Conservation (phyloP, 495 filamentous ascomycete species). For the Aspergillus affinis region DNA sequence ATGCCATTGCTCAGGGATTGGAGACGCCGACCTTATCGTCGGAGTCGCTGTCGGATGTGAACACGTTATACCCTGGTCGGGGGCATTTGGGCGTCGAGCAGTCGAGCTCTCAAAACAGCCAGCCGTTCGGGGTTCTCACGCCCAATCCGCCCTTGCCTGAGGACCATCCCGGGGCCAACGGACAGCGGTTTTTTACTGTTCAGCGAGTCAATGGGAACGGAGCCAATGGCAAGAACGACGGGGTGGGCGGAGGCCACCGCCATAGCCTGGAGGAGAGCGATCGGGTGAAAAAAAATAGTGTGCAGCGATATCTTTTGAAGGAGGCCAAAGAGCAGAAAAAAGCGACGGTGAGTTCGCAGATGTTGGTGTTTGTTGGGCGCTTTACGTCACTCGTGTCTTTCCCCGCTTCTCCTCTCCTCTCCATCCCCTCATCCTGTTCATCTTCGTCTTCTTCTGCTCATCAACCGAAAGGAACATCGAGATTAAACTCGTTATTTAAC, state of each 20-base stretch:
- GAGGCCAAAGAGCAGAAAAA: conserved; percentile 69
- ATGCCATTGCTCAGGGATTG: conserved; percentile 8
- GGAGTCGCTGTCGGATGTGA: conserved; percentile 28
- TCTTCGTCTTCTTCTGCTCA: neutral
- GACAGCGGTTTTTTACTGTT: conserved; percentile 66
- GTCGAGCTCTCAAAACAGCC: conserved; percentile 16
- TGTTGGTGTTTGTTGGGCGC: conserved; percentile 11
- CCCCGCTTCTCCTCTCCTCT: neutral
- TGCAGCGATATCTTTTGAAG: conserved; percentile 65
- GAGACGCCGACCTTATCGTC: conserved; percentile 21
- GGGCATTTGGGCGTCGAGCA: neutral
- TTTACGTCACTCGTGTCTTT: neutral
- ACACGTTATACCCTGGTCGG: conserved; percentile 19
- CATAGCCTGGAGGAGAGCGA: conserved; percentile 80
- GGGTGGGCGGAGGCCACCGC: conserved; percentile 65
- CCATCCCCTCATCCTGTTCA: neutral
- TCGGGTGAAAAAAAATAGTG: conserved; percentile 81
- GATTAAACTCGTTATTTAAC: neutral
- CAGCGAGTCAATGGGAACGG: conserved; percentile 78
- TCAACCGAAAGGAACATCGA: neutral
- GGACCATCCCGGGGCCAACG: conserved; percentile 45
- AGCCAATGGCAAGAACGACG: conserved; percentile 69
- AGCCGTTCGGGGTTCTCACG: conserved; percentile 45
- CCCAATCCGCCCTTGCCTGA: conserved; percentile 35
- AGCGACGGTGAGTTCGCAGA: conserved; percentile 45